Conservation (phyloP, 202 grass and related monocot genomes). For the Alloteropsis angusta region DNA sequence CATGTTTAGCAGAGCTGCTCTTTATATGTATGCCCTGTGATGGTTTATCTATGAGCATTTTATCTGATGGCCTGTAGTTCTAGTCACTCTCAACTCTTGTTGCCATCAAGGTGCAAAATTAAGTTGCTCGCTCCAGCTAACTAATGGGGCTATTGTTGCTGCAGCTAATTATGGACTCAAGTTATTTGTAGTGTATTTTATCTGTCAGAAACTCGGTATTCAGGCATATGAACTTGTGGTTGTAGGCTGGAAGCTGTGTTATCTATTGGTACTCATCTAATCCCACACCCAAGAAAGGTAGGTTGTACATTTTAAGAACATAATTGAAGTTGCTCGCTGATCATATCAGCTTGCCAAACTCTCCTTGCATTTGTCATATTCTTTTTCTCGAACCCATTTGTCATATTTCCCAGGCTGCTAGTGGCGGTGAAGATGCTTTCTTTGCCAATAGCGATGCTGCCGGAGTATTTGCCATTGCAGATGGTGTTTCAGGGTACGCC, state of each 20-base stretch:
- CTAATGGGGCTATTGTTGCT: background rate
- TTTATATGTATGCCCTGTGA: no score
- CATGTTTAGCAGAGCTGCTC: no score
- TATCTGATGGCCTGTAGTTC: background rate
- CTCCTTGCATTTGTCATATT: background rate
- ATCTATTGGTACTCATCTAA: constrained; percentile 58
- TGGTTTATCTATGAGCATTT: background rate
- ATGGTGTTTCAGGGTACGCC: constrained; percentile 82
- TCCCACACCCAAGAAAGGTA: constrained; percentile 88
- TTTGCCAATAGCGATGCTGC: constrained; percentile 40
- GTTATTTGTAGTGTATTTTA: background rate
- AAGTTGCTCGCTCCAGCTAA: background rate
- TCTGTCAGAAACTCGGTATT: background rate
- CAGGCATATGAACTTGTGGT: background rate
- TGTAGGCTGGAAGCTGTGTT: constrained; percentile 61
- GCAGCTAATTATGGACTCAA: background rate
- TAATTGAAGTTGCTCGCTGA: background rate
- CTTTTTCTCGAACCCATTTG: background rate
- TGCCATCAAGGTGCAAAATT: background rate
- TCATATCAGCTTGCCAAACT: background rate
- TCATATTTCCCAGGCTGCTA: constrained; percentile 40
- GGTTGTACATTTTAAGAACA: background rate
- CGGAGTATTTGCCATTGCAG: constrained; percentile 81
- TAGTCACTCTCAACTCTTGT: background rate
- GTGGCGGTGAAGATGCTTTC: constrained; percentile 83